Base-by-base conservation (phyloP, 1,284 basidiomycete genomes). In the Cutaneotrichosporon arboriforme region DNA sequence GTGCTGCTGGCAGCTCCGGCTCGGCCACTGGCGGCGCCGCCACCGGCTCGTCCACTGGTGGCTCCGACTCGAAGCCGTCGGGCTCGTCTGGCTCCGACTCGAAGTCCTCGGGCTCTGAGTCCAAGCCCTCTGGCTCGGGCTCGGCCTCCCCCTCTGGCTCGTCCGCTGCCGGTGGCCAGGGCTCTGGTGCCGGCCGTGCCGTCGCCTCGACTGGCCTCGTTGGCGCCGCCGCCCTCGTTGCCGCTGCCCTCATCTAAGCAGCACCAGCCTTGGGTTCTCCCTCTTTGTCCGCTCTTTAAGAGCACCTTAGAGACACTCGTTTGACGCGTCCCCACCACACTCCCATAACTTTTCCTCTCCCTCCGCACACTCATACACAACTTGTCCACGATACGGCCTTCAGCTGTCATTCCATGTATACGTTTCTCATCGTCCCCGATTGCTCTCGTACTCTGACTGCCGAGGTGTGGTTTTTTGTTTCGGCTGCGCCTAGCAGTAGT, bases 181-280 rank as follows among this genome's bases (percentile, higher is more conserved):
- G 26, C 26, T 31, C 26, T 10, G 26, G 26, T 10, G 55, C 52
- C 26, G 40, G 39, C 49, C 31, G 37, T 42, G 23, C 64, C 43
- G 64, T 59, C 43, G 58, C 49, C 44, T 55, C 58, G 51, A 36
- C 55, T 34, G 55, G 44, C 46, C 33, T 52, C 38, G 39, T 57
- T 37, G 55, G 65, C 46, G 52, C 57, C 53, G 61, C 59, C 49
- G 65, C 62, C 52, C 58, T 59, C 52, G 42, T 64, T 34, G 66
- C 57, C 46, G 45, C 63, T 51, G 57, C 61, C 37, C 44, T 53
- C 50, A 42, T 66, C 55, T 68, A 64, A 65, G 55, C 54, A 50
- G 21, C 31, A 26, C 36, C 49, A 35, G n/a, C n/a, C 37, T 18
- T 45, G 21, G 20, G 31, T 35, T 45, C 13, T 12, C 10, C 38